Evolutionary conservation across 495 filamentous ascomycete genomes (phyloP).

Genomic region (Penicillium coprophilum): DNA sequence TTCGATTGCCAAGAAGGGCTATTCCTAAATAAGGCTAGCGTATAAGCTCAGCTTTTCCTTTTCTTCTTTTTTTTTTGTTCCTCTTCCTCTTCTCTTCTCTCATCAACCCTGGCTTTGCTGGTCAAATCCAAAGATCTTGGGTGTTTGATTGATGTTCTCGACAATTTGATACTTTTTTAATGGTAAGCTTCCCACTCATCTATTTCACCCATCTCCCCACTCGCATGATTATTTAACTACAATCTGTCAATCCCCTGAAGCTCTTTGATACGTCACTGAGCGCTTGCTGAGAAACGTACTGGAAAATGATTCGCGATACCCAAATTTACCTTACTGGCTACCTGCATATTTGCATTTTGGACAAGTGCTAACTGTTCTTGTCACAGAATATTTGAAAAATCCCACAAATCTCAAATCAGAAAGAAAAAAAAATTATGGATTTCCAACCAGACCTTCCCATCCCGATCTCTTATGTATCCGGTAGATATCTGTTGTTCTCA

Average conservation of each 20-base stretch:
- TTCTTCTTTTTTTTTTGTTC: conserved; percentile 24
- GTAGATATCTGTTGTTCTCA: conserved; percentile 87
- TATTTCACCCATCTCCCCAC: background rate
- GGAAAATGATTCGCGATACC: conserved; percentile 37
- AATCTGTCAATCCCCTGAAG: conserved; percentile 93
- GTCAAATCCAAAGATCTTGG: conserved; percentile 28
- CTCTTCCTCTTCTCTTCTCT: conserved; percentile 16
- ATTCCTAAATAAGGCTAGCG: conserved; percentile 33
- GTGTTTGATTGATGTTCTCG: conserved; percentile 1
- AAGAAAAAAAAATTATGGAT: conserved; percentile 37
- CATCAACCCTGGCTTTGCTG: conserved; percentile 36
- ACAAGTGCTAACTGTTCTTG: conserved; percentile 9
- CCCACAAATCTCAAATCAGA: conserved; percentile 6
- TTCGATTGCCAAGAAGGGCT: conserved; percentile 15
- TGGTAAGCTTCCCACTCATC: conserved; percentile 35
- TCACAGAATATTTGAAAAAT: conserved; percentile 19
- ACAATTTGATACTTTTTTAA: conserved; percentile 25
- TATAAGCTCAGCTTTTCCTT: conserved; percentile 20
- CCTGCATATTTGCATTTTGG: background rate
- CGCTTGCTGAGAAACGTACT: conserved; percentile 51
- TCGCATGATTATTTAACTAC: conserved; percentile 71
- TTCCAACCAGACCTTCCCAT: conserved; percentile 54
- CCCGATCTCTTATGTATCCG: conserved; percentile 78
- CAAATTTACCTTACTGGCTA: background rate
- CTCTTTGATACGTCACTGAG: conserved; percentile 48